These are phyloP conservation scores for Cercospora berteroae DNA, from an alignment of 2,329 filamentous ascomycete species.

Conservation along the genomic window DNA sequence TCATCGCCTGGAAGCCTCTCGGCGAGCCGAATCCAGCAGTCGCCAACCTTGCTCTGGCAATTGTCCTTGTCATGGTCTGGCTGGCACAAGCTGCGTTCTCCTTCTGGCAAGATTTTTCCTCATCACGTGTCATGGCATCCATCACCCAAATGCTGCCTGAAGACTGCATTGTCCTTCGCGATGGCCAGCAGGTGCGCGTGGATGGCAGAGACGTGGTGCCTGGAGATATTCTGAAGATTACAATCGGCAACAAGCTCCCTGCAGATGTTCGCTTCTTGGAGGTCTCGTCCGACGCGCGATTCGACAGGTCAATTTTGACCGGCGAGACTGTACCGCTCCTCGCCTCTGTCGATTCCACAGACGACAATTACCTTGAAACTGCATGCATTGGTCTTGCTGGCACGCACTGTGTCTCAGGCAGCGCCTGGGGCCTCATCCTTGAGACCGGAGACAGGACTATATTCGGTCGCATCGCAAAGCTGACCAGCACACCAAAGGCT, in stretches of 20 bases:
- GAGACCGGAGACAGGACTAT: conserved; percentile 71
- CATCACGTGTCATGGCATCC: conserved; percentile 72
- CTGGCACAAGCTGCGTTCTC: conserved; percentile 51
- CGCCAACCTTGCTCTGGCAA: conserved; percentile 70
- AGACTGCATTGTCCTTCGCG: conserved; percentile 63
- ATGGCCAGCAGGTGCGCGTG: conserved; percentile 48
- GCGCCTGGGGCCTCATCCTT: conserved; percentile 65
- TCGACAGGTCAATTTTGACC: conserved; percentile 72
- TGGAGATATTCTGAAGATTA: conserved; percentile 67
- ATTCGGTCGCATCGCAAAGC: conserved; percentile 69
- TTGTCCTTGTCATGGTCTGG: conserved; percentile 72
- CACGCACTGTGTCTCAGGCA: conserved; percentile 73
- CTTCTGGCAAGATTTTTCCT: conserved; percentile 71
- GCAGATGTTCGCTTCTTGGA: conserved; percentile 71
- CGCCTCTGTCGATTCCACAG: conserved; percentile 64
- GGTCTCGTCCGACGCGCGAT: conserved; percentile 66
- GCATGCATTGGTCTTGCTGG: conserved; percentile 73
- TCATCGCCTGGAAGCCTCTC: conserved; percentile 73
- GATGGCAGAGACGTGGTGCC: conserved; percentile 61
- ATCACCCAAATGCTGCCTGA: conserved; percentile 80
- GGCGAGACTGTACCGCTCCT: conserved; percentile 62
- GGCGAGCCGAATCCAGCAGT: conserved; percentile 50
- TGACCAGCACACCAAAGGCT: conserved; percentile 67
- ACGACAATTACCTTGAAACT: conserved; percentile 74
- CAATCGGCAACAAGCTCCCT: conserved; percentile 70